These are phyloP conservation scores for Pseudogymnoascus sp. DNA, from an alignment of 2,329 filamentous ascomycete species.

Conservation along the genomic window DNA sequence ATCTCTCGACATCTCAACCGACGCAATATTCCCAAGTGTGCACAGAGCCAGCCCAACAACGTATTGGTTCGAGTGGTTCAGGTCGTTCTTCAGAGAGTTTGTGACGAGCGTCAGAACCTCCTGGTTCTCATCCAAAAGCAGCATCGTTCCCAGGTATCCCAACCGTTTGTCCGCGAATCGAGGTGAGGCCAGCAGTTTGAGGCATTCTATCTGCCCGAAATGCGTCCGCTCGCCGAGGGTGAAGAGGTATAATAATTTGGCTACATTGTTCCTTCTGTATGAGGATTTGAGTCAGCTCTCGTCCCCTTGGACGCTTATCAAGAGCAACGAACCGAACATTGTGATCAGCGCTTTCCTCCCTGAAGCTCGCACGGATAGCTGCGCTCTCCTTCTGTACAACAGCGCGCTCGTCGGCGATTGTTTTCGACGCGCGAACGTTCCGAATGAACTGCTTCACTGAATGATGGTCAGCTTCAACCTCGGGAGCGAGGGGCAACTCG, in stretches of 20 bases:
- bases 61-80: slow-evolving; percentile 97
- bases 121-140: slow-evolving; percentile 95
- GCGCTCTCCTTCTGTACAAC: slow-evolving; percentile 99
- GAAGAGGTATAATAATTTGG: slow-evolving; percentile 96
- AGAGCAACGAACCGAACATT: slow-evolving; percentile 63
- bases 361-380: slow-evolving; percentile 91
- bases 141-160: slow-evolving; percentile 91
- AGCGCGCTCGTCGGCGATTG: slow-evolving; percentile 94
- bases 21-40: slow-evolving; percentile 95
- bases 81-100: slow-evolving; percentile 94
- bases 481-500: slow-evolving; percentile 13
- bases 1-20: slow-evolving; percentile 96
- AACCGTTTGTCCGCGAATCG: slow-evolving; percentile 96
- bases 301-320: neutral
- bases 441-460: slow-evolving; percentile 99
- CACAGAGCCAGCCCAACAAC: slow-evolving; percentile 94
- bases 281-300: slow-evolving; percentile 13
- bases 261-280: slow-evolving; percentile 90
- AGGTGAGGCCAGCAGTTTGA: slow-evolving; percentile 92
- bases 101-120: slow-evolving; percentile 95
- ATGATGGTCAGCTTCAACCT: slow-evolving; percentile 15
- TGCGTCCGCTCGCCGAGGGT: slow-evolving; percentile 95
- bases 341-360: slow-evolving; percentile 91
- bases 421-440: slow-evolving; percentile 96
- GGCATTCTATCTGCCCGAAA: slow-evolving; percentile 98